These are phyloP conservation scores for Ajuga reptans DNA, from an alignment of 305 asterid genomes.

Conservation along the genomic window DNA sequence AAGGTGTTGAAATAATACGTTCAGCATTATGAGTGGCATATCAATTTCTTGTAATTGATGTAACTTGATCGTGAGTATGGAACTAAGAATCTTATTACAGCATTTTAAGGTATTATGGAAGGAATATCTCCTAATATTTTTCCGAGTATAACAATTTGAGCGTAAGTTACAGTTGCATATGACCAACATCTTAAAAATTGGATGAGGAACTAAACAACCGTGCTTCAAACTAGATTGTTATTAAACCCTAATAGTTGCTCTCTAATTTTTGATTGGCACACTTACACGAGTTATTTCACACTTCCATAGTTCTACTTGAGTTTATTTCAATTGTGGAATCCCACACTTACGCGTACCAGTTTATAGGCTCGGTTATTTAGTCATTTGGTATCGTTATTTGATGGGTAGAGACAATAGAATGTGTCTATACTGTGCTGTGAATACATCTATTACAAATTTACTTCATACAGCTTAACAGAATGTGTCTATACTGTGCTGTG, in stretches of 20 bases:
- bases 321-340: background rate
- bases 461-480: constrained; percentile 9
- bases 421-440: background rate
- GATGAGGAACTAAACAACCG: background rate
- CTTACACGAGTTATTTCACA: background rate
- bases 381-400: background rate
- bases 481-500: background rate
- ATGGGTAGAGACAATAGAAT: background rate
- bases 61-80: too few relatives aligned
- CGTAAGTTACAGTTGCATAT: background rate
- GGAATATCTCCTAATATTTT: background rate
- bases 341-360: background rate
- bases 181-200: background rate
- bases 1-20: background rate
- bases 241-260: background rate
- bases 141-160: background rate
- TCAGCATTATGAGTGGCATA: background rate
- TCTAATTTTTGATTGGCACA: background rate
- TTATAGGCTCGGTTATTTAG: background rate
- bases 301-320: background rate
- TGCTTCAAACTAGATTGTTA: background rate
- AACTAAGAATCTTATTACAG: background rate
- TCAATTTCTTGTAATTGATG: background rate
- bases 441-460: constrained; percentile 12
- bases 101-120: background rate